These are phyloP conservation scores for Pleurotus tuber-regium DNA, from an alignment of 768 basidiomycete species.

Conservation along the genomic window DNA sequence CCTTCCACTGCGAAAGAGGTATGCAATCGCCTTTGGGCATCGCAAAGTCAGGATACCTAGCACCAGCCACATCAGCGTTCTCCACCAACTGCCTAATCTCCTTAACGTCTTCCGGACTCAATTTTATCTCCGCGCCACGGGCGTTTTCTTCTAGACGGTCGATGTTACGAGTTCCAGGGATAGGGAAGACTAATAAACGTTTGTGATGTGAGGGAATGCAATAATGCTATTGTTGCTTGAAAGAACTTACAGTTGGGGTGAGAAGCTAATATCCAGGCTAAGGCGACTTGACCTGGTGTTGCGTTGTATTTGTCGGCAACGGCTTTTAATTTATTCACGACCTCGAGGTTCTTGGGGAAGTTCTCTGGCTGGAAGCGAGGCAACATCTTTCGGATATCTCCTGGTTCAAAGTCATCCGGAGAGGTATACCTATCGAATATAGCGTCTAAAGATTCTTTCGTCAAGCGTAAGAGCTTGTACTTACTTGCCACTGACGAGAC, in stretches of 20 bases:
- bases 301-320: slow-evolving; percentile 28
- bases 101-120: slow-evolving; percentile 18
- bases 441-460: background rate
- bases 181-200: slow-evolving; percentile 20
- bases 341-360: slow-evolving; percentile 41
- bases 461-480: slow-evolving; percentile 14
- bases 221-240: background rate
- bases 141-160: slow-evolving; percentile 23
- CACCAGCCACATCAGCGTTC: slow-evolving; percentile 21
- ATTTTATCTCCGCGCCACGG: slow-evolving; percentile 14
- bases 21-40: slow-evolving; percentile 21
- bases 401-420: slow-evolving; percentile 32
- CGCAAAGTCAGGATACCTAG: slow-evolving; percentile 16
- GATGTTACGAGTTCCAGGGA: slow-evolving; percentile 20
- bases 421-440: slow-evolving; percentile 23
- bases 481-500: slow-evolving; percentile 30
- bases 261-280: slow-evolving; percentile 22
- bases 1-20: slow-evolving; percentile 16
- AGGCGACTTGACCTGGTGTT: slow-evolving; percentile 28
- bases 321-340: slow-evolving; percentile 29
- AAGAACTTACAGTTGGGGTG: slow-evolving; percentile 17
- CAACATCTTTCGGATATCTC: slow-evolving; percentile 29
- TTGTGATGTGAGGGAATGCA: background rate
- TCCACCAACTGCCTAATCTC: slow-evolving; percentile 20
- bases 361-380: slow-evolving; percentile 36